phyloP scores from a whole-genome alignment of 2,329 filamentous ascomycete genomes.

The Colletotrichum theobromicola region DNA sequence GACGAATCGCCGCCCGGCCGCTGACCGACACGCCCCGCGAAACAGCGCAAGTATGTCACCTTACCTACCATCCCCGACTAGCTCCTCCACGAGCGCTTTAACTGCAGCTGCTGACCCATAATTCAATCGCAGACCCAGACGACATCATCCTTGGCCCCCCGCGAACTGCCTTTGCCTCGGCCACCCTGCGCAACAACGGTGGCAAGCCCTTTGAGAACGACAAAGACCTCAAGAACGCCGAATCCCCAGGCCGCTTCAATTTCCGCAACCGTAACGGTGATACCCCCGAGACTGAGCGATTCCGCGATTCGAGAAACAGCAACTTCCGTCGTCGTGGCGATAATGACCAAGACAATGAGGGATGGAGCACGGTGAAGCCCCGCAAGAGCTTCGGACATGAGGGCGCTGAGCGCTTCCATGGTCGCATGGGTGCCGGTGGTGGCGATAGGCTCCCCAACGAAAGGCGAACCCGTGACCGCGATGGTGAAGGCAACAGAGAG shows the following conservation, averaged over 20 bases:
- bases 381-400: conserved; percentile 77
- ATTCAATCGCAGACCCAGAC: conserved; percentile 62
- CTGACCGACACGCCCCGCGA: conserved; percentile 60
- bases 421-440: conserved; percentile 65
- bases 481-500: conserved; percentile 57
- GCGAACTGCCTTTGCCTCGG: conserved; percentile 81
- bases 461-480: conserved; percentile 56
- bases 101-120: conserved; percentile 31
- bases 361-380: conserved; percentile 77
- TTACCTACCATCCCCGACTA: conserved; percentile 16
- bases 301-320: conserved; percentile 51
- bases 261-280: conserved; percentile 60
- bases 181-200: conserved; percentile 56
- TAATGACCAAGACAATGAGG: conserved; percentile 68
- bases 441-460: conserved; percentile 47
- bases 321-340: conserved; percentile 59
- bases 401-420: conserved; percentile 73
- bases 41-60: conserved; percentile 59
- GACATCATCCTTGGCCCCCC: conserved; percentile 88
- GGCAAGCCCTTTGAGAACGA: conserved; percentile 57
- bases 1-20: conserved; percentile 54
- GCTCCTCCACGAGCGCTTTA: not conserved
- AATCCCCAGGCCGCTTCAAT: conserved; percentile 63
- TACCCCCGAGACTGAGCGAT: conserved; percentile 54
- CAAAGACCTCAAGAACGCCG: conserved; percentile 56